A percentile compares a stretch with the other conserved stretches of the same genome.
phyloP scores from a whole-genome alignment of 2,329 filamentous ascomycete genomes.

The Talaromyces piceae region DNA sequence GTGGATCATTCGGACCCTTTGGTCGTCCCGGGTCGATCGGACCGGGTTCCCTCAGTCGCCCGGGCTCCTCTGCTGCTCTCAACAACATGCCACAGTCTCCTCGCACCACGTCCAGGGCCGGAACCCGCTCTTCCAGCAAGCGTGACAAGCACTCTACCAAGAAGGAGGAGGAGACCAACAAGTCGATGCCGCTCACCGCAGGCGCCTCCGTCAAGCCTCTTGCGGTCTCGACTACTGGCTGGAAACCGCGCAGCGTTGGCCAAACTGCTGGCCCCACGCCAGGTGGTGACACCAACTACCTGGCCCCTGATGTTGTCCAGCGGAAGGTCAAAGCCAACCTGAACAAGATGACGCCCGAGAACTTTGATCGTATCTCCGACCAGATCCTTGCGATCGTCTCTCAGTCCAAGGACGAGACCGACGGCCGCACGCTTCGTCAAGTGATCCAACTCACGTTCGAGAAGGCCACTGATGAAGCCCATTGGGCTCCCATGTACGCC shows the following conservation, averaged over 20 bases:
- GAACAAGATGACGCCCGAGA: constrained; percentile 99
- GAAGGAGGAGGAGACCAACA: constrained; percentile 63
- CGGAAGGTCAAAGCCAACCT: constrained; percentile 96
- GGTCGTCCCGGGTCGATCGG: constrained; percentile 59
- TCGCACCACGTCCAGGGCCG: constrained; percentile 52
- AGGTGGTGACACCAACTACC: constrained; percentile 48
- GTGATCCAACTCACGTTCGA: constrained; percentile 99
- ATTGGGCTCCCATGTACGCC: constrained; percentile 98
- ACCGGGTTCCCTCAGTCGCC: constrained; percentile 57
- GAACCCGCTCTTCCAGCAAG: constrained; percentile 43
- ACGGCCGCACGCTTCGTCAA: constrained; percentile 89
- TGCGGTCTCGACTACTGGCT: constrained; percentile 63
- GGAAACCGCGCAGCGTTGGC: constrained; percentile 75
- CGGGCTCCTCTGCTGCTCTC: constrained; percentile 44
- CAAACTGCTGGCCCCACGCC: constrained; percentile 39
- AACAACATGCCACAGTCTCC: constrained; percentile 63
- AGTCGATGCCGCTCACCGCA: constrained; percentile 85
- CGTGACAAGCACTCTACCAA: constrained; percentile 44
- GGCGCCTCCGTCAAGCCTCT: constrained; percentile 77
- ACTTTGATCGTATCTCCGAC: constrained; percentile 91
- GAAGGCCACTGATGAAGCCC: constrained; percentile 95
- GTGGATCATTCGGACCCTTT: constrained; percentile 53
- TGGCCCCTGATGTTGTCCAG: constrained; percentile 90
- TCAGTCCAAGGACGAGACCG: constrained; percentile 90
- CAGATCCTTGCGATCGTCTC: constrained; percentile 88